Conservation (phyloP, 768 basidiomycete species). For the Hypholoma sublateritium region DNA sequence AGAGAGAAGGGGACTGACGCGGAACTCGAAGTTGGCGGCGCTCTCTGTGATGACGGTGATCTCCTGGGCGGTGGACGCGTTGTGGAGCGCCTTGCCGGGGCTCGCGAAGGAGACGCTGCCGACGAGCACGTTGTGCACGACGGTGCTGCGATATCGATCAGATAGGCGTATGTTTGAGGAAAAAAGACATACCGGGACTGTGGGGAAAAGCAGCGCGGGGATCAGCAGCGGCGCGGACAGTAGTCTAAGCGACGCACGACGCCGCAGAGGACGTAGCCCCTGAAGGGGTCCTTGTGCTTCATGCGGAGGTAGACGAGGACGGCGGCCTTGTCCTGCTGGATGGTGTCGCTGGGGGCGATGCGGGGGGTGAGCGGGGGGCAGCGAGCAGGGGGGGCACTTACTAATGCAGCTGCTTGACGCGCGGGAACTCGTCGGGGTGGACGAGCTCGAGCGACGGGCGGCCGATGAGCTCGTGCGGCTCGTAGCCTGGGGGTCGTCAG, state of each 20-base stretch:
- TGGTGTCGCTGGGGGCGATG: constrained; percentile 69
- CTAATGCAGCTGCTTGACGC: constrained; percentile 72
- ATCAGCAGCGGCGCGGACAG: constrained; percentile 6
- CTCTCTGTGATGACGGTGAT: constrained; percentile 70
- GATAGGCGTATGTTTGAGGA: constrained; percentile 9
- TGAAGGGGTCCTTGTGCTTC: constrained; percentile 76
- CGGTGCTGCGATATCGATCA: constrained; percentile 43
- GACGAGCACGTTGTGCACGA: constrained; percentile 71
- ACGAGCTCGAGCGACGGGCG: constrained; percentile 72
- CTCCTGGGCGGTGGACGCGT: constrained; percentile 82
- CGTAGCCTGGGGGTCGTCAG: constrained; percentile 53
- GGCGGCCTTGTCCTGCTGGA: constrained; percentile 77
- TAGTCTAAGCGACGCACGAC: constrained; percentile 49
- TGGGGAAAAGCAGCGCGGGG: constrained; percentile 3
- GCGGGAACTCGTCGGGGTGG: constrained; percentile 75
- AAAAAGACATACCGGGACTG: constrained; percentile 17
- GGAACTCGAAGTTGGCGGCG: constrained; percentile 51
- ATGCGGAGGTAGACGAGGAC: constrained; percentile 77
- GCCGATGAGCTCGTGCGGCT: constrained; percentile 70
- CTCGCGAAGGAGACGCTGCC: constrained; percentile 80
- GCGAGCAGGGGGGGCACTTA: constrained; percentile 28
- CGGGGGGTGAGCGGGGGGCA: neutral
- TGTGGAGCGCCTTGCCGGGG: constrained; percentile 76
- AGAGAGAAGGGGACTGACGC: constrained; percentile 32
- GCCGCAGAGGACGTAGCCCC: constrained; percentile 73